These are phyloP conservation scores for Lipomyces anomalus DNA, from an alignment of 805 yeast species.

Conservation along the genomic window DNA sequence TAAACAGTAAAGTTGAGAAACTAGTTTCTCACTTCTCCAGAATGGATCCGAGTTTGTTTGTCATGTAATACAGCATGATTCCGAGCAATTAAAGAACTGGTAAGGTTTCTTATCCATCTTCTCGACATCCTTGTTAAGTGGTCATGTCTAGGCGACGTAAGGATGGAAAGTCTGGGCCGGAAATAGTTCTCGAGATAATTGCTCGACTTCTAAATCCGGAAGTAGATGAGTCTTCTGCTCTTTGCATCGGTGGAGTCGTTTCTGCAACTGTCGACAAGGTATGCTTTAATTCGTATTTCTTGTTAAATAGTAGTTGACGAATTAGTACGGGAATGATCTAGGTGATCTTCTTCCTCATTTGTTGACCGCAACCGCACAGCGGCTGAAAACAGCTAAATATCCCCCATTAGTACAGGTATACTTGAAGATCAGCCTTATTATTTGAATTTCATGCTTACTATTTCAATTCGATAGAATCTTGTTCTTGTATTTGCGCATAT, in stretches of 20 bases:
- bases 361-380: constrained; percentile 63
- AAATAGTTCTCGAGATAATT: constrained; percentile 56
- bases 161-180: constrained; percentile 43
- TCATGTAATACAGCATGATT: constrained; percentile 45
- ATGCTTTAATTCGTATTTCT: background rate
- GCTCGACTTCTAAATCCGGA: constrained; percentile 66
- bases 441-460: background rate
- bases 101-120: background rate
- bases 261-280: constrained; percentile 49
- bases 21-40: constrained; percentile 49
- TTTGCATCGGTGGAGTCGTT: constrained; percentile 66
- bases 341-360: constrained; percentile 46
- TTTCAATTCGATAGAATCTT: constrained; percentile 42
- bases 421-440: background rate
- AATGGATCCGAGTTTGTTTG: constrained; percentile 69
- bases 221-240: constrained; percentile 69
- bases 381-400: constrained; percentile 62
- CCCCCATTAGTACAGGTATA: constrained; percentile 58
- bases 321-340: constrained; percentile 33
- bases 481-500: constrained; percentile 70
- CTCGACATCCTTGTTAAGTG: no score
- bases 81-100: constrained; percentile 26
- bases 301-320: background rate
- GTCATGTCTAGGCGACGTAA: background rate
- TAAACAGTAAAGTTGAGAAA: background rate